Evolutionary conservation across 2,329 filamentous ascomycete species (phyloP), one percentile per base, ranked within the genome.

Genomic region (Ophiostoma fasciatum): DNA sequence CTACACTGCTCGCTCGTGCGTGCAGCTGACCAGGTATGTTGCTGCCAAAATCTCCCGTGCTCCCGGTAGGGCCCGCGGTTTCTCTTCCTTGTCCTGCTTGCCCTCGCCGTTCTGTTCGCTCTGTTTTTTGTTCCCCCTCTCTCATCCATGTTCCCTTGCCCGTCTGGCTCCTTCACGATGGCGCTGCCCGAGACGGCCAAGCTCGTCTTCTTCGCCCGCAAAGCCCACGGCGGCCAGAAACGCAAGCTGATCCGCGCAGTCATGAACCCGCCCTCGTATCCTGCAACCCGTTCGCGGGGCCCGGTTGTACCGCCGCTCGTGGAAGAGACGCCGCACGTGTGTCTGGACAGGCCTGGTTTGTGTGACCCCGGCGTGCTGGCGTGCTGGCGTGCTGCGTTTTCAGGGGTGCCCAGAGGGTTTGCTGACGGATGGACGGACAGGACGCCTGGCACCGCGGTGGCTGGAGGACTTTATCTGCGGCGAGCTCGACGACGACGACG

Each of bases 371-470:
- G n/a, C n/a, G n/a, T n/a, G n/a, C n/a, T n/a, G n/a, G n/a, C n/a
- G n/a, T n/a, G n/a, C n/a, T n/a, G n/a, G n/a, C n/a, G n/a, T n/a
- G n/a, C n/a, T n/a, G n/a, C n/a, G n/a, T n/a, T n/a, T n/a, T n/a
- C n/a, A n/a, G n/a, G n/a, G n/a, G n/a, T n/a, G n/a, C n/a, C n/a
- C n/a, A n/a, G n/a, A n/a, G n/a, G n/a, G n/a, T n/a, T n/a, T n/a
- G n/a, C n/a, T n/a, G n/a, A n/a, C n/a, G n/a, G n/a, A n/a, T n/a
- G n/a, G n/a, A n/a, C n/a, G n/a, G n/a, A n/a, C 33, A 43, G 46
- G 46, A 3, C 45, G 45, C 4, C 35, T 48, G 10, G 45, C 47
- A 13, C 46, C 45, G 7, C 39, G 39, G 31, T 48, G 46, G 46
- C 42, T 49, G 3, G 37, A 46, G 7, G 46, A 47, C 15, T 42